These are phyloP conservation scores for Aspergillus novoparasiticus DNA, from an alignment of 2,329 filamentous ascomycete species.

Conservation along the genomic window DNA sequence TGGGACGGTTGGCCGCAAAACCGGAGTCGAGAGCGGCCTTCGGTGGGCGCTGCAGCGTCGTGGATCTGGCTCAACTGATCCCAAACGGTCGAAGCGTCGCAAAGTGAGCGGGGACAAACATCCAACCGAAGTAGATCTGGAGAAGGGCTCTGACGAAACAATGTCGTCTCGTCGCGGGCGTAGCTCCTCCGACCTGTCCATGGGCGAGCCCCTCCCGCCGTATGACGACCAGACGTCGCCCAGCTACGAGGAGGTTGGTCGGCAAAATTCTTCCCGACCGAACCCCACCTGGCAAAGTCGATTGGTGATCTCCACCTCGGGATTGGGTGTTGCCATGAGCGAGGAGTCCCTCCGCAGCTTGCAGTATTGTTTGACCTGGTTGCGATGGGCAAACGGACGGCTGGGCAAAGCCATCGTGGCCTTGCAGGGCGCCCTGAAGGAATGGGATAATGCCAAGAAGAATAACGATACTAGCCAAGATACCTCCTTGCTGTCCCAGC, in stretches of 20 bases:
- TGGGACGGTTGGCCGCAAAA: slow-evolving; percentile 77
- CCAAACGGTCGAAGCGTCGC: slow-evolving; percentile 45
- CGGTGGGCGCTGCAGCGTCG: slow-evolving; percentile 72
- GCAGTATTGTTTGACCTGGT: slow-evolving; percentile 79
- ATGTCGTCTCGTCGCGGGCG: slow-evolving; percentile 39
- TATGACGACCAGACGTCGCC: slow-evolving; percentile 80
- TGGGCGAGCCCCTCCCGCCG: slow-evolving; percentile 74
- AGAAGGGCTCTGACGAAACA: slow-evolving; percentile 39
- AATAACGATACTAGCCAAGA: slow-evolving; percentile 27
- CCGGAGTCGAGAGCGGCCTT: slow-evolving; percentile 84
- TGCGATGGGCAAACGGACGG: slow-evolving; percentile 79
- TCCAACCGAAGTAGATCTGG: slow-evolving; percentile 50
- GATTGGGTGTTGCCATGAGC: slow-evolving; percentile 87
- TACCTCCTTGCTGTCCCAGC: slow-evolving; percentile 39
- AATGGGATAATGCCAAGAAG: slow-evolving; percentile 67
- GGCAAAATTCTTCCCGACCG: slow-evolving; percentile 35
- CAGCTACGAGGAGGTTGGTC: slow-evolving; percentile 66
- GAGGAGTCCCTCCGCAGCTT: slow-evolving; percentile 82
- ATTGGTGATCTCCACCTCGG: slow-evolving; percentile 86
- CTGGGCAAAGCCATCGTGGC: slow-evolving; percentile 74
- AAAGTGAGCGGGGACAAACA: slow-evolving; percentile 42
- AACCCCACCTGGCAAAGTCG: slow-evolving; percentile 72
- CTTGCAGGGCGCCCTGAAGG: slow-evolving; percentile 73
- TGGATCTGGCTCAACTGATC: slow-evolving; percentile 36
- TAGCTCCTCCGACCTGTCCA: slow-evolving; percentile 66